Evolutionary conservation across 768 basidiomycete genomes (phyloP), one percentile per base, ranked within the genome.

Genomic region (Xerocomellus dryophilus): DNA sequence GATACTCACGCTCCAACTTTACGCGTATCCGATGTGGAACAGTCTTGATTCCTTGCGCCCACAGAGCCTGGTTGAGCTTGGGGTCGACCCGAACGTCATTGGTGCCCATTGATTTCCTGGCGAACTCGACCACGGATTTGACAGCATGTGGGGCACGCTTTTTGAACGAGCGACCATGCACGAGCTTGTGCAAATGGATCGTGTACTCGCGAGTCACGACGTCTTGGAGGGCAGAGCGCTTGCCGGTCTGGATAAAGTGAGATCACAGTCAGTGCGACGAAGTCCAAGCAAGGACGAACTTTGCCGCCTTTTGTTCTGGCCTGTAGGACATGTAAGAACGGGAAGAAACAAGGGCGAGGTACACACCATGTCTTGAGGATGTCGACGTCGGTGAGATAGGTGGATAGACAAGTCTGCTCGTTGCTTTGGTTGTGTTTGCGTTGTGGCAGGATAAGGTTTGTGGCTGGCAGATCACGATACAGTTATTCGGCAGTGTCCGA

Each of bases 181-280:
- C 92, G 62, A 76, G 86, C 76, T 96, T 97, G 86, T 97, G 93
- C 38, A 98, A 78, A 77, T 97, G 93, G 80, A 98, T 89, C 68
- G 96, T 98, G 87, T 98, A 97, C 74, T 99, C 96, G 68, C 95
- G 88, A 61, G 95, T 90, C 61, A 98, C 96, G 77, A 98, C 96
- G 74, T 98, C 96, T 76, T 91, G 84, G 72, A 98, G 91, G 51
- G 96, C 96, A 56, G 93, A 95, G 75, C 96, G 93, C 83, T 97
- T 96, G 76, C 85, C 85, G 67, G 86, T 80, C 81, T 85, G 49
- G 35, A 54, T 45, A 38, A 27, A 25, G 40, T 36, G 29, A 47
- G 41, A 50, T 48, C 40, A 18, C 25, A 12, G 45, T 57, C 34
- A 51, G 51, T 47, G 53, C 36, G 39, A 51, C 4, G n/a, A 67